A percentile compares a stretch with the other conserved stretches of the same genome.
Conservation (phyloP, 768 basidiomycete species). For the Sutorius australiensis region DNA sequence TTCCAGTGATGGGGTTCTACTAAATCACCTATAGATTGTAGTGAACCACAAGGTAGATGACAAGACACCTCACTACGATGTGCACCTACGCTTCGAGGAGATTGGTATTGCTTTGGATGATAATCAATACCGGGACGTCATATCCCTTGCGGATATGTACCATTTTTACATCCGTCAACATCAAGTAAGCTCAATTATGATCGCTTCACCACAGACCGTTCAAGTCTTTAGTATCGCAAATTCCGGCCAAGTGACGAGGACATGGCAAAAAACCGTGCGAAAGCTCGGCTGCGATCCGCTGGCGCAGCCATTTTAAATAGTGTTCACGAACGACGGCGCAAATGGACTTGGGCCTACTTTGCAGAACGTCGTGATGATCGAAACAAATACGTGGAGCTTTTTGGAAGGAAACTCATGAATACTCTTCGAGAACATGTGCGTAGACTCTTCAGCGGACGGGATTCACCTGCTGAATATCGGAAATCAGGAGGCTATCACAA, state of each 20-base stretch:
- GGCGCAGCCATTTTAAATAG: slow-evolving; percentile 73
- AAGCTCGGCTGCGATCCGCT: slow-evolving; percentile 75
- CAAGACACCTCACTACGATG: slow-evolving; percentile 79
- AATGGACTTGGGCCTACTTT: slow-evolving; percentile 94
- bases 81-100: slow-evolving; percentile 85
- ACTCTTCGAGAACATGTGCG: slow-evolving; percentile 54
- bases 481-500: slow-evolving; percentile 45
- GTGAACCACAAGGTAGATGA: slow-evolving; percentile 77
- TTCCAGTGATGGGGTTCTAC: neutral
- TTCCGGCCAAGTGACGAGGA: slow-evolving; percentile 68
- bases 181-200: slow-evolving; percentile 46
- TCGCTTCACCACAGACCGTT: slow-evolving; percentile 3
- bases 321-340: slow-evolving; percentile 74
- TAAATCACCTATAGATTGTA: slow-evolving; percentile 49
- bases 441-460: neutral
- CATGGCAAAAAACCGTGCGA: slow-evolving; percentile 55
- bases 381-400: slow-evolving; percentile 78
- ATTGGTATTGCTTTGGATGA: slow-evolving; percentile 90
- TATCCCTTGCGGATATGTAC: slow-evolving; percentile 93
- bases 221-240: slow-evolving; percentile 59
- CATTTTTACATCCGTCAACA: slow-evolving; percentile 87
- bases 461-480: neutral
- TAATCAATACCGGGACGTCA: slow-evolving; percentile 89
- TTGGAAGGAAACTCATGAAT: slow-evolving; percentile 67
- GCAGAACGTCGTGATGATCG: slow-evolving; percentile 85